Evolutionary conservation across 2,329 filamentous ascomycete genomes (phyloP), one percentile per base, ranked within the genome.

Genomic region (Coniella vitis): DNA sequence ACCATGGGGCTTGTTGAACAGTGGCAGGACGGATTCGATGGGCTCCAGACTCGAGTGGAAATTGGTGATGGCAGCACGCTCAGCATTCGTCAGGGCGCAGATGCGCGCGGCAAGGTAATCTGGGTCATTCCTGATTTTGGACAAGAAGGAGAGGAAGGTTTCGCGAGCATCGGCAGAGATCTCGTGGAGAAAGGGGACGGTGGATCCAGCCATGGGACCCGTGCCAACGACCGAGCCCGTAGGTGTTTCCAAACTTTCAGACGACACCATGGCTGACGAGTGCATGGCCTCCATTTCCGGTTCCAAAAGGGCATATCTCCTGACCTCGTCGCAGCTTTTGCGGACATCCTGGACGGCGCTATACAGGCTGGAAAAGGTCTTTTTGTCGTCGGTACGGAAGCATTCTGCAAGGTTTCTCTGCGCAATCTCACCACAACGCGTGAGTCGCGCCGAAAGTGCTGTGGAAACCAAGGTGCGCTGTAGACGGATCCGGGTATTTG

Each of bases 91-190:
- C 57, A 98, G 73, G 59, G 79, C 82, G 63, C 82, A 83, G 56
- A 98, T 77, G 56, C 90, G 81, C 55, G 86, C 83, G 60, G 91
- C 88, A 65, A 98, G 67, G 67, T 94, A 97, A 60, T 90, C 83
- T 34, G 89, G 84, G 64, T 95, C 90, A 55, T 86, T 90, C 58
- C 91, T 83, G 54, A 96, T 78, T 65, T 88, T 81, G 42, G 81
- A 84, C 58, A 97, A 70, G 61, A 97, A 91, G 54, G 82, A 79
- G 51, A 96, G 64, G 51, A 96, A 80, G 38, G 84, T 81, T 53
- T 88, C 81, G 61, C 87, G 76, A 48, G 88, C 82, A 54, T 85
- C 82, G 49, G 80, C 73, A 45, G 90, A 87, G 43, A 97, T 78
- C 60, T 90, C 83, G 63, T 86, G 79, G 46, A 86, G 69, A 57